A percentile compares a stretch with the other conserved stretches of the same genome.
Conservation (phyloP, 2,329 filamentous ascomycete genomes). For the Trichoderma cornu-damae region DNA sequence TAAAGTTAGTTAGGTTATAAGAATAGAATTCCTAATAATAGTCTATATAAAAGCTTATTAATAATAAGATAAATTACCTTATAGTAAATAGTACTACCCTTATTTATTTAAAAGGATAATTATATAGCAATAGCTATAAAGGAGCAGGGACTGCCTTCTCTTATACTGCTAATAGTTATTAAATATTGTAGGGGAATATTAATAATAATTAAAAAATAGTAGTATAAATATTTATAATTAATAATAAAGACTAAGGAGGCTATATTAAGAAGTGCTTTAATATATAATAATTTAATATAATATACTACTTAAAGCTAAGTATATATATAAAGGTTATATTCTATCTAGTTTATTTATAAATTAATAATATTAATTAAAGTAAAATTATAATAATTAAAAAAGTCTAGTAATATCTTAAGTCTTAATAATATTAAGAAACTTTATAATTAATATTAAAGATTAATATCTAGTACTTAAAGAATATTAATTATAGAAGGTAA, state of each 20-base stretch:
- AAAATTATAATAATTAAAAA: background rate
- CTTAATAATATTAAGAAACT: background rate
- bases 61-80: background rate
- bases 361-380: background rate
- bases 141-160: fast-evolving
- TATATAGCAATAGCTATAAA: background rate
- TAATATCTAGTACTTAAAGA: too few species aligned
- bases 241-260: background rate
- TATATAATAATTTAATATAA: background rate
- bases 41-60: background rate
- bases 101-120: background rate
- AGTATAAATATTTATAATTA: background rate
- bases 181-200: background rate
- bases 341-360: background rate
- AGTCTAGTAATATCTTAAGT: too few species aligned
- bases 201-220: background rate
- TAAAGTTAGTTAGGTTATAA: background rate
- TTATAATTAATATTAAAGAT: too few species aligned
- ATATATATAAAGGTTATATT: background rate
- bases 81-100: background rate
- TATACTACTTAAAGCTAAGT: background rate
- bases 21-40: background rate
- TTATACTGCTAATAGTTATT: background rate
- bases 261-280: background rate
- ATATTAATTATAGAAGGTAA: too few species aligned